A percentile compares a stretch with the other conserved stretches of the same genome.
These are phyloP conservation scores for Caryopteris hybrid DNA, from an alignment of 305 asterid species.

Conservation along the genomic window DNA sequence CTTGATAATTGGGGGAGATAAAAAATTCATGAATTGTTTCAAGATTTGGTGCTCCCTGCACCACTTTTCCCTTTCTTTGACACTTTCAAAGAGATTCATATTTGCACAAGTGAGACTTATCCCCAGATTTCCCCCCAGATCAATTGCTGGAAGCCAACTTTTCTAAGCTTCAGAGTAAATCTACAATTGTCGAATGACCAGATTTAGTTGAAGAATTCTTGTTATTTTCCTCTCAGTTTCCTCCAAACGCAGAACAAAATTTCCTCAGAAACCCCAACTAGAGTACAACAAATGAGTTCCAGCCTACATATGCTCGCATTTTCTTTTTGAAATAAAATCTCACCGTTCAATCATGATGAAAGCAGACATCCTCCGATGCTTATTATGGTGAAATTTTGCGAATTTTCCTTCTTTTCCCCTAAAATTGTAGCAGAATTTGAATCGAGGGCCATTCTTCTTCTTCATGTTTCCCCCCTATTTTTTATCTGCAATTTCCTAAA, in stretches of 20 bases:
- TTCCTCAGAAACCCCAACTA: not conserved
- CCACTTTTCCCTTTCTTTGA: not conserved
- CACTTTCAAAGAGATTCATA: not conserved
- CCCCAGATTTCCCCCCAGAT: not conserved
- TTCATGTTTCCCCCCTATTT: too few relatives aligned
- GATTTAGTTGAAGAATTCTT: not conserved
- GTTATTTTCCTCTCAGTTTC: not conserved
- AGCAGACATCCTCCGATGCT: too few relatives aligned
- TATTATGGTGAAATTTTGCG: not conserved
- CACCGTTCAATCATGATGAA: too few relatives aligned
- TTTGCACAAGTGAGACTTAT: not conserved
- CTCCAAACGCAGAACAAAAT: not conserved
- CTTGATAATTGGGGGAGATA: not conserved
- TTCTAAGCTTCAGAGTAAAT: not conserved
- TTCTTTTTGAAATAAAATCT: too few relatives aligned
- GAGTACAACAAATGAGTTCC: not conserved
- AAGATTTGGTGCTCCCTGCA: not conserved
- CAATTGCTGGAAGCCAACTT: not conserved
- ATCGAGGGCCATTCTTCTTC: conserved; percentile 1
- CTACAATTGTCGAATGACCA: not conserved
- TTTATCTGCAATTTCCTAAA: too few relatives aligned
- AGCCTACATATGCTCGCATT: too few relatives aligned
- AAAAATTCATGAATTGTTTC: not conserved
- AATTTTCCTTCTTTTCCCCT: not conserved
- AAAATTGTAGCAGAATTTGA: not conserved